These are phyloP conservation scores for Monosporascus sp. DNA, from an alignment of 2,329 filamentous ascomycete species.

Conservation along the genomic window DNA sequence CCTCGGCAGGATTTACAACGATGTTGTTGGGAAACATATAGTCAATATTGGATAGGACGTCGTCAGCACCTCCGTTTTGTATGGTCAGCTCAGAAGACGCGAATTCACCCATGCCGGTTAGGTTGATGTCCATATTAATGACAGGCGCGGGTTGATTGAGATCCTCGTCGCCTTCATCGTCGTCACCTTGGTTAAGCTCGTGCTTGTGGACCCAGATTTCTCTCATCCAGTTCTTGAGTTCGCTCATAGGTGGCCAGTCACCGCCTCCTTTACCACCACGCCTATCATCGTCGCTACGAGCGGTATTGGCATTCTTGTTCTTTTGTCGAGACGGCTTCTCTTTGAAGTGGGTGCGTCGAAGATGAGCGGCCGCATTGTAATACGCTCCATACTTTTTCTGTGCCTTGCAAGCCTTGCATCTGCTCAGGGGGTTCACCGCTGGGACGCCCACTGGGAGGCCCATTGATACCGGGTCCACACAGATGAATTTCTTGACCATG, in stretches of 20 bases:
- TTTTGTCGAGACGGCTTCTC: slow-evolving; percentile 47
- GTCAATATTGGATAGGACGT: slow-evolving; percentile 13
- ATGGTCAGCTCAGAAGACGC: background rate
- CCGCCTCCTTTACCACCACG: slow-evolving; percentile 50
- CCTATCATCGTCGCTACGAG: slow-evolving; percentile 38
- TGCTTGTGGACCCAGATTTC: slow-evolving; percentile 41
- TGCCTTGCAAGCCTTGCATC: slow-evolving; percentile 77
- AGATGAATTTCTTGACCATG: slow-evolving; percentile 52
- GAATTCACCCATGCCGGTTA: slow-evolving; percentile 19
- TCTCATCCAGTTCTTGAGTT: slow-evolving; percentile 56
- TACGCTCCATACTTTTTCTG: slow-evolving; percentile 82
- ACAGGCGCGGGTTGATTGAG: slow-evolving; percentile 26
- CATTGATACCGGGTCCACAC: slow-evolving; percentile 44
- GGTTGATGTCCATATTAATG: slow-evolving; percentile 14
- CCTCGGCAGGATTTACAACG: slow-evolving; percentile 13
- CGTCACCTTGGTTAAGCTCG: slow-evolving; percentile 21
- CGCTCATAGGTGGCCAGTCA: slow-evolving; percentile 50
- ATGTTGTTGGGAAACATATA: slow-evolving; percentile 15
- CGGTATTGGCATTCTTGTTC: slow-evolving; percentile 30
- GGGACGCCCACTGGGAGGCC: slow-evolving; percentile 38
- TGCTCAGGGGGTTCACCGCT: slow-evolving; percentile 61
- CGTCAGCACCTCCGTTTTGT: background rate
- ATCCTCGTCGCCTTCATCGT: slow-evolving; percentile 35
- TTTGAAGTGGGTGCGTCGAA: slow-evolving; percentile 84
- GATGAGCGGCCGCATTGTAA: slow-evolving; percentile 90